These are phyloP conservation scores for Monilinia laxa DNA, from an alignment of 2,329 filamentous ascomycete species.

Conservation along the genomic window DNA sequence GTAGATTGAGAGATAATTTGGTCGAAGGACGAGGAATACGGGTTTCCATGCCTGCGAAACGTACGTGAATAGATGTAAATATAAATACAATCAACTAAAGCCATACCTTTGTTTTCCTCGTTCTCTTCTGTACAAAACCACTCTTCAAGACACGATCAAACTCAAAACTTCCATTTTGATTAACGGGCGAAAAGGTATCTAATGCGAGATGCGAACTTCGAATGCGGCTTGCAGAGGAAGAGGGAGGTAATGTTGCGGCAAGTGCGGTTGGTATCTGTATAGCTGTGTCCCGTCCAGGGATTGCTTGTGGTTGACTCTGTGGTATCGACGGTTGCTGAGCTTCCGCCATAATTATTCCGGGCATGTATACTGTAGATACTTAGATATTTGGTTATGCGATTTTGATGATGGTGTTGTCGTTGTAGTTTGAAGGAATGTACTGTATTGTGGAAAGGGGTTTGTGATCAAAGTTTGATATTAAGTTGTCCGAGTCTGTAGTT, in stretches of 20 bases:
- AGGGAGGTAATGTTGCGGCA: slow-evolving; percentile 28
- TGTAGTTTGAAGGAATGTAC: background rate
- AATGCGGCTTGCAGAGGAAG: slow-evolving; percentile 33
- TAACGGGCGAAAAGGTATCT: slow-evolving; percentile 78
- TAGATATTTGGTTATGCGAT: background rate
- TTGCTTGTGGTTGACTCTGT: slow-evolving; percentile 33
- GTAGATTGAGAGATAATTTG: slow-evolving; percentile 88
- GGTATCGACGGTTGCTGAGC: slow-evolving; percentile 26
- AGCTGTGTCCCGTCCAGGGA: slow-evolving; percentile 31
- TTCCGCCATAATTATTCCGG: slow-evolving; percentile 32
- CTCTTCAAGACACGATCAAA: slow-evolving; percentile 92
- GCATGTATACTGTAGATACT: slow-evolving; percentile 14
- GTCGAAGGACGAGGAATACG: slow-evolving; percentile 84
- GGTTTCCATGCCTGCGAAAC: slow-evolving; percentile 76
- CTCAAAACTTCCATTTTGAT: slow-evolving; percentile 92
- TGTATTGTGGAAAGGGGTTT: background rate
- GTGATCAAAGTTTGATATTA: slow-evolving; percentile 1
- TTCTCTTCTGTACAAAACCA: slow-evolving; percentile 82
- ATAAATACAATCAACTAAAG: background rate
- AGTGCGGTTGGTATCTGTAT: slow-evolving; percentile 33
- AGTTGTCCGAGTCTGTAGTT: background rate
- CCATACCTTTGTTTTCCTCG: slow-evolving; percentile 85
- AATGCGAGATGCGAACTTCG: slow-evolving; percentile 50
- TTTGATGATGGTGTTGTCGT: too few relatives aligned
- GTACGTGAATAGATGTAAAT: slow-evolving; percentile 17